Evolutionary conservation across 371 early-diverging fungal genomes (phyloP).

Genomic region (Mortierella polycephala): DNA sequence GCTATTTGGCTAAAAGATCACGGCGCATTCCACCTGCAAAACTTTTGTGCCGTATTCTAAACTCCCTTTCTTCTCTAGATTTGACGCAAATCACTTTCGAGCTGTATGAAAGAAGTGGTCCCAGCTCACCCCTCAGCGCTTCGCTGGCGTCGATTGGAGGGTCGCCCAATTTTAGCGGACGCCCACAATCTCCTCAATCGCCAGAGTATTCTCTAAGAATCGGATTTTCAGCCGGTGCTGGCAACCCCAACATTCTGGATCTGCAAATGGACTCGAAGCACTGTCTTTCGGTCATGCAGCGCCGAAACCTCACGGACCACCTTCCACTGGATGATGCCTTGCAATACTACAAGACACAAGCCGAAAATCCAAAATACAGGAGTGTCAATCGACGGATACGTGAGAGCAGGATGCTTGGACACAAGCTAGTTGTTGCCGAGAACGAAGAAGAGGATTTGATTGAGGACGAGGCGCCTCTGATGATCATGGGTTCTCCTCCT

Average conservation of each 20-base stretch:
- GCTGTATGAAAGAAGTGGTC: conserved; percentile 88
- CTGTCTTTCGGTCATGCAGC: conserved; percentile 82
- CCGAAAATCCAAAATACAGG: conserved; percentile 50
- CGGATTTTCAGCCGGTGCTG: conserved; percentile 93
- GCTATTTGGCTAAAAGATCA: conserved; percentile 3
- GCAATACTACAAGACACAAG: conserved; percentile 53
- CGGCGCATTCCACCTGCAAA: background rate
- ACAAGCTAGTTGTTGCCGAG: conserved; percentile 33
- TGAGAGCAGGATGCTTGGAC: conserved; percentile 50
- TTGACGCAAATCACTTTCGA: conserved; percentile 98
- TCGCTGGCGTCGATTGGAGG: background rate
- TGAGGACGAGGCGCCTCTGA: conserved; percentile 44
- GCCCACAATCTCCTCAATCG: conserved; percentile 31
- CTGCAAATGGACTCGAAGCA: conserved; percentile 89
- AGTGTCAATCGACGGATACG: conserved; percentile 50
- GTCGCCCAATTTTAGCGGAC: background rate
- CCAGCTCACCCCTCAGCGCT: conserved; percentile 31
- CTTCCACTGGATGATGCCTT: conserved; percentile 62
- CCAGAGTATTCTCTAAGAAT: conserved; percentile 91
- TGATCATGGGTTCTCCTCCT: conserved; percentile 43
- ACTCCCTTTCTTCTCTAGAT: conserved; percentile 55
- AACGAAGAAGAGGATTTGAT: conserved; percentile 27
- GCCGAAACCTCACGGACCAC: conserved; percentile 66
- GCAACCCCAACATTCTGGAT: conserved; percentile 90
- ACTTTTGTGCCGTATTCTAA: background rate